These are phyloP conservation scores for Immersiella caudata DNA, from an alignment of 495 filamentous ascomycete species.

Conservation along the genomic window DNA sequence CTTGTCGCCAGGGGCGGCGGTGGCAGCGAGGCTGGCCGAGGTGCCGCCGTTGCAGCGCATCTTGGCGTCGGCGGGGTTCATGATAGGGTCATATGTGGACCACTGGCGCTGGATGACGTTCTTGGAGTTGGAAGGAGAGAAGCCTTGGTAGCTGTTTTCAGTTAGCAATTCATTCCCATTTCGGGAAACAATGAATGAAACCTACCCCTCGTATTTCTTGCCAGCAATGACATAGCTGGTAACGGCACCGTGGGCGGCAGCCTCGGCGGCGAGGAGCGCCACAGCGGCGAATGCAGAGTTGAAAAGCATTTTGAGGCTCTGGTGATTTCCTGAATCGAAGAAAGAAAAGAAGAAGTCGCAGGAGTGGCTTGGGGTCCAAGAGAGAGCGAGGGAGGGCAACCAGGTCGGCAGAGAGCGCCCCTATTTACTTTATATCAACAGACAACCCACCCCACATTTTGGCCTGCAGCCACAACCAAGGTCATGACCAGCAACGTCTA, in stretches of 20 bases:
- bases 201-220: slow-evolving; percentile 52
- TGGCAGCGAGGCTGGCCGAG: slow-evolving; percentile 46
- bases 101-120: slow-evolving; percentile 60
- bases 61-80: slow-evolving; percentile 40
- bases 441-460: not conserved
- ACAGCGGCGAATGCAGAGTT: slow-evolving; percentile 26
- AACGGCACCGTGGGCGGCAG: slow-evolving; percentile 59
- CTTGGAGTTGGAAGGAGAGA: slow-evolving; percentile 47
- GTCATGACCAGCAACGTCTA: not conserved
- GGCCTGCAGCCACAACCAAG: not conserved
- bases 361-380: not conserved
- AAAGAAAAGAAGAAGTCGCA: not conserved
- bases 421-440: slow-evolving; percentile 4
- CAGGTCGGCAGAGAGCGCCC: slow-evolving; percentile 1
- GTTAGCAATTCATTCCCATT: not conserved
- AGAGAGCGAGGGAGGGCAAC: not conserved
- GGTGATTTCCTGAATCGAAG: not conserved
- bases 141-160: slow-evolving; percentile 51
- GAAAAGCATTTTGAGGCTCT: slow-evolving; percentile 30
- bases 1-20: slow-evolving; percentile 48
- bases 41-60: slow-evolving; percentile 62
- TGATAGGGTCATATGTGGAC: slow-evolving; percentile 57
- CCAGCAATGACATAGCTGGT: slow-evolving; percentile 59
- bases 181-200: not conserved
- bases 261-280: slow-evolving; percentile 39